Percentiles rank a stretch among this genome's conserved stretches.
Conservation (phyloP, 441 rosid genomes). For the Aleurites moluccanus region DNA sequence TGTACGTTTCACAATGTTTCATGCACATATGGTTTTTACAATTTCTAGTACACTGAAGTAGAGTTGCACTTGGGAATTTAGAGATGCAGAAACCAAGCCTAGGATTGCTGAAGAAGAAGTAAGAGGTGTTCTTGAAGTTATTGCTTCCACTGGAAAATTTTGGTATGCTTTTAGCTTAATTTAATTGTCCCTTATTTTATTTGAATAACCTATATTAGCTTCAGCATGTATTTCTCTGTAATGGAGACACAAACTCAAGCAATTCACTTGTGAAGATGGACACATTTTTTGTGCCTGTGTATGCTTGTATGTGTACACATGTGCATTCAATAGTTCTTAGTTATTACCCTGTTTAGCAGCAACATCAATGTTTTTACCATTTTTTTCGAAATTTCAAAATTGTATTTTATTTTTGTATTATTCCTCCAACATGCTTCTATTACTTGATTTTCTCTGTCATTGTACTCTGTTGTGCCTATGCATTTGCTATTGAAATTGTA, state of each 20-base stretch:
- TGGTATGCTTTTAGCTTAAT: constrained; percentile 48
- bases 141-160: constrained; percentile 74
- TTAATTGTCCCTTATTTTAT: no score
- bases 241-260: not conserved
- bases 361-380: not conserved
- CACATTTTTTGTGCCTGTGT: not conserved
- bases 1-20: no score
- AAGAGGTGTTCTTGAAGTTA: constrained; percentile 52
- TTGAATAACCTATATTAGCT: no score
- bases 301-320: not conserved
- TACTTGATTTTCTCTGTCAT: not conserved
- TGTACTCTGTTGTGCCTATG: not conserved
- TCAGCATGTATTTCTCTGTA: not conserved
- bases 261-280: not conserved
- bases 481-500: not conserved
- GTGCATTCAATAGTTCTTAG: not conserved
- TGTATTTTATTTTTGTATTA: not conserved
- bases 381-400: no score
- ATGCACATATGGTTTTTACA: not conserved
- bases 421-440: not conserved
- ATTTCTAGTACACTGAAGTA: constrained; percentile 12
- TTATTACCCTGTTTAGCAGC: not conserved
- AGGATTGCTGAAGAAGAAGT: constrained; percentile 26
- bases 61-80: constrained; percentile 29
- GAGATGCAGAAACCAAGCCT: constrained; percentile 40